phyloP scores from a whole-genome alignment of 139 green algal genomes.

The Zygnema cylindricum region DNA sequence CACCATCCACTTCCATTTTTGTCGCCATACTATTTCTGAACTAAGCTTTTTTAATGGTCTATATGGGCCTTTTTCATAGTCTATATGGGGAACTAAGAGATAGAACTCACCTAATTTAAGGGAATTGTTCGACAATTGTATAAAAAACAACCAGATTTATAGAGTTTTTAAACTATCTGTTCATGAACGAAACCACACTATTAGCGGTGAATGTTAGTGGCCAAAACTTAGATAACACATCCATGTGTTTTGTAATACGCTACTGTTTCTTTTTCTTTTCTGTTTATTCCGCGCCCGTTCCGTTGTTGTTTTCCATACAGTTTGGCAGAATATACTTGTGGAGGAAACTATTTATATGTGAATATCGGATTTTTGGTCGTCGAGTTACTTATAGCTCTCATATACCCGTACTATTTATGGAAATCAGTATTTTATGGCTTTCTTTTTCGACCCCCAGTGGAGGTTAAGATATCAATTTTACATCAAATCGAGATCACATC shows the following conservation, averaged over 20 bases:
- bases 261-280: conserved; percentile 12
- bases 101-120: too few species aligned
- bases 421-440: conserved; percentile 6
- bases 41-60: too few species aligned
- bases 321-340: neutral
- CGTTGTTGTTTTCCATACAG: neutral
- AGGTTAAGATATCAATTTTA: too few species aligned
- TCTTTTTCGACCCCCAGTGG: neutral
- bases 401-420: neutral
- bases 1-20: too few species aligned
- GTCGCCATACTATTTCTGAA: too few species aligned
- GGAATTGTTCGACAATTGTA: too few species aligned
- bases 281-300: neutral
- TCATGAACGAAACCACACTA: neutral
- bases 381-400: neutral
- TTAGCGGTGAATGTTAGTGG: neutral
- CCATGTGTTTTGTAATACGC: conserved; percentile 26
- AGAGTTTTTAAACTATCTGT: too few species aligned
- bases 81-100: too few species aligned
- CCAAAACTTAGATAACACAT: neutral
- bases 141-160: too few species aligned
- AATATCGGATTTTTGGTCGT: neutral
- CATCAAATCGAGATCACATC: too few species aligned
- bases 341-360: conserved; percentile 6
- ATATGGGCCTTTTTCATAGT: too few species aligned